Percentiles rank a stretch among this genome's conserved stretches.
Conservation (phyloP, 371 early-diverging fungal genomes). For the Mucor indicus region DNA sequence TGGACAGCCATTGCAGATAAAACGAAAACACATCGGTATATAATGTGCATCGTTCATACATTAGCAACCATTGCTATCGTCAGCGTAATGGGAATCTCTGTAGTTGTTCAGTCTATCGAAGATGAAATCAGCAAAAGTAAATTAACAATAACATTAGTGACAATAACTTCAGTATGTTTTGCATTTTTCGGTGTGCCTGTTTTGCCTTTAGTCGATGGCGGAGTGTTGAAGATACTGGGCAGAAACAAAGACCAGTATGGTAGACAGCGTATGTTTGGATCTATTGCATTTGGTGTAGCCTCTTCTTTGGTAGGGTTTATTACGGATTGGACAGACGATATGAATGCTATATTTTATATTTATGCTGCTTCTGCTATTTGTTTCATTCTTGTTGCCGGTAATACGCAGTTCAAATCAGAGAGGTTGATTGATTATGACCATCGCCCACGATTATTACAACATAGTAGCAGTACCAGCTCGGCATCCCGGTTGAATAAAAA, state of each 20-base stretch:
- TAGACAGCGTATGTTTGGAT: conserved; percentile 53
- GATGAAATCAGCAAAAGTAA: conserved; percentile 24
- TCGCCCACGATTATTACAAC: background rate
- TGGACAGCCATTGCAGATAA: conserved; percentile 52
- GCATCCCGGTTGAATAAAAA: background rate
- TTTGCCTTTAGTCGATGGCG: conserved; percentile 49
- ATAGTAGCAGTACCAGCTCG: background rate
- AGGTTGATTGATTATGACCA: conserved; percentile 8
- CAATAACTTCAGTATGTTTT: conserved; percentile 46
- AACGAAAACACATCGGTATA: conserved; percentile 47
- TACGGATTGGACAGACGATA: conserved; percentile 45
- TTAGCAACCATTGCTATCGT: conserved; percentile 49
- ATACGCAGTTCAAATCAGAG: conserved; percentile 47
- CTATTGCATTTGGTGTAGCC: conserved; percentile 49
- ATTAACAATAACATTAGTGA: conserved; percentile 37
- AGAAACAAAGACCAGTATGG: conserved; percentile 51
- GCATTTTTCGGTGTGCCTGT: conserved; percentile 56
- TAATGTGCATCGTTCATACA: conserved; percentile 52
- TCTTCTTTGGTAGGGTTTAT: conserved; percentile 47
- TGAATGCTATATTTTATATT: conserved; percentile 50
- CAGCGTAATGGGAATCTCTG: conserved; percentile 52
- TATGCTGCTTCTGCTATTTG: conserved; percentile 42
- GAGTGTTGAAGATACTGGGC: conserved; percentile 48
- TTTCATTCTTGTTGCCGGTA: conserved; percentile 43
- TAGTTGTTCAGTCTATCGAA: conserved; percentile 30